phyloP scores from a whole-genome alignment of 495 filamentous ascomycete species.

The Xylaria cubensis region DNA sequence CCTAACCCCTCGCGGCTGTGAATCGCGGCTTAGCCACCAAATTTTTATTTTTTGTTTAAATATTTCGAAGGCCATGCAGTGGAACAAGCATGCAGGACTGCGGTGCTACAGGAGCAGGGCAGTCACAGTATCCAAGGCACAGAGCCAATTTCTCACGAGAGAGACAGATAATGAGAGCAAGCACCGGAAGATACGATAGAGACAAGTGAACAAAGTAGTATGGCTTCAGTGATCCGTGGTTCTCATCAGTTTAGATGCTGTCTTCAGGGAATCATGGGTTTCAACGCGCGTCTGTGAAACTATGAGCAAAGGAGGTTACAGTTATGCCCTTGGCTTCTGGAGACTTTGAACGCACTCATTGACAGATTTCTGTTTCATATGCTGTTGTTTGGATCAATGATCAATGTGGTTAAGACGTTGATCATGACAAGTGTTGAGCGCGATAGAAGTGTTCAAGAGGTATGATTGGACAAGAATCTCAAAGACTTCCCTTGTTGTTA shows the following conservation, averaged over 20 bases:
- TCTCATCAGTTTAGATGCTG: conserved; percentile 11
- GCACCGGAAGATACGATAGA: neutral
- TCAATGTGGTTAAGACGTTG: neutral
- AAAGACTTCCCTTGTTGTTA: conserved; percentile 4
- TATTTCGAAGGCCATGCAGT: conserved; percentile 6
- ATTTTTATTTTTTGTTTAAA: neutral
- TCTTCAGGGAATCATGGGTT: neutral
- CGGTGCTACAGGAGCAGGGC: conserved; percentile 1
- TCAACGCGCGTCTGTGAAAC: neutral
- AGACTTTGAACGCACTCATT: neutral
- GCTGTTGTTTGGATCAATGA: neutral
- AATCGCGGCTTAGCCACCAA: neutral
- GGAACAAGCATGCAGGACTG: neutral
- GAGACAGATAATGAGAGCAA: neutral
- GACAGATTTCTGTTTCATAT: neutral
- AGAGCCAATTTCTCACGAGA: neutral
- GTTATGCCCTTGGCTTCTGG: neutral
- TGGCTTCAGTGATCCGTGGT: neutral
- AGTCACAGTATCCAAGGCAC: neutral
- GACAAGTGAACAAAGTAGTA: neutral
- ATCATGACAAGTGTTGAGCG: conserved; percentile 8
- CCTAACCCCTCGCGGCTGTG: neutral
- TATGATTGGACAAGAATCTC: conserved; percentile 20
- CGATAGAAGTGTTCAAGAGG: neutral
- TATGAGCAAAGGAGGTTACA: neutral